Percentiles rank a stretch among this genome's conserved stretches.
These are phyloP conservation scores for Schizochytrium sp. DNA, from an alignment of 108 stramenopile genomes.

Conservation along the genomic window DNA sequence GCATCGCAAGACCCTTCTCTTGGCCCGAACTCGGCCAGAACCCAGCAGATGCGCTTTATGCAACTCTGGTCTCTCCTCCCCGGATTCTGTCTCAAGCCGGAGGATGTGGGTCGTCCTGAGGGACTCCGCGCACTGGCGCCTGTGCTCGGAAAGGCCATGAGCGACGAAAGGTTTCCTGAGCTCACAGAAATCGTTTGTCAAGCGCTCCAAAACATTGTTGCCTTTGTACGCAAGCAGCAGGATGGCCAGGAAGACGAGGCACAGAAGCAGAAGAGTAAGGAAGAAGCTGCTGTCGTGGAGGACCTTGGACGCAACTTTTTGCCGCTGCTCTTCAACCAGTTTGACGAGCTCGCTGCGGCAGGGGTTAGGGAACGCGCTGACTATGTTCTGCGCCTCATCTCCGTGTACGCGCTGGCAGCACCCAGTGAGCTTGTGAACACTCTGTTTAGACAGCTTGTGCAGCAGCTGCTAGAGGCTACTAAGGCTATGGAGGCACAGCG, in stretches of 20 bases:
- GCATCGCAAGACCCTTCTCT: background rate
- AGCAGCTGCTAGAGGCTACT: slow-evolving; percentile 19
- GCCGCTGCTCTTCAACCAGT: slow-evolving; percentile 48
- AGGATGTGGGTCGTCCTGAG: background rate
- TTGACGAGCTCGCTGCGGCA: slow-evolving; percentile 38
- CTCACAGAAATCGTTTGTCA: slow-evolving; percentile 24
- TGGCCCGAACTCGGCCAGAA: slow-evolving; percentile 5
- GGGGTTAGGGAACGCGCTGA: background rate
- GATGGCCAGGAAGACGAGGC: background rate
- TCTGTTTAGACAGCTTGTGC: slow-evolving; percentile 42
- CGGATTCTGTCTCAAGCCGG: background rate
- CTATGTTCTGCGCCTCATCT: background rate
- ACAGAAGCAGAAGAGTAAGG: background rate
- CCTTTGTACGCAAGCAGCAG: background rate
- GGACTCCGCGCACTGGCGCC: slow-evolving; percentile 47
- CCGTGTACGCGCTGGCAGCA: background rate
- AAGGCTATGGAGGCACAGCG: background rate
- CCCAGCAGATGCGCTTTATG: slow-evolving; percentile 39
- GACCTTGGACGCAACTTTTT: slow-evolving; percentile 40
- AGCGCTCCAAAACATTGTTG: background rate
- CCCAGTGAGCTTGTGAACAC: slow-evolving; percentile 31
- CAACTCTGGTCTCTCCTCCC: slow-evolving; percentile 56
- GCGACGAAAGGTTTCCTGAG: background rate
- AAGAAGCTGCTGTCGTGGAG: background rate
- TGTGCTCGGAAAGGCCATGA: slow-evolving; percentile 5